A percentile compares a stretch with the other conserved stretches of the same genome.
Conservation (phyloP, 768 basidiomycete species). For the Pulveroboletus sp. region DNA sequence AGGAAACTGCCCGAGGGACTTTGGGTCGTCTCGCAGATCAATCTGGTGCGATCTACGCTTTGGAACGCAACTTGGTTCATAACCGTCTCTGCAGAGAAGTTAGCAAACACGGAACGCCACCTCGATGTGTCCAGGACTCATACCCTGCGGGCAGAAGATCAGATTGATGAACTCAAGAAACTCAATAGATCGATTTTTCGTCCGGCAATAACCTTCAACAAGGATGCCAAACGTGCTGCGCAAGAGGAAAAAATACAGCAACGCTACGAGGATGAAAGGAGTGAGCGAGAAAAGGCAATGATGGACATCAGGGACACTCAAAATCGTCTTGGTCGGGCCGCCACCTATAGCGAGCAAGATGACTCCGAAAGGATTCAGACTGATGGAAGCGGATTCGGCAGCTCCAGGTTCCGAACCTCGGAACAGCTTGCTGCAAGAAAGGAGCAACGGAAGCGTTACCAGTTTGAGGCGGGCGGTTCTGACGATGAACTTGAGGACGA, state of each 20-base stretch:
- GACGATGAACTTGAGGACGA: conserved; percentile 97
- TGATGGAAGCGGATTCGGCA: conserved; percentile 35
- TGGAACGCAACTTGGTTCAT: not conserved
- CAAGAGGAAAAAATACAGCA: conserved; percentile 80
- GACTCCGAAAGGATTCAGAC: conserved; percentile 41
- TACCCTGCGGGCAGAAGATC: conserved; percentile 86
- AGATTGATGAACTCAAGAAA: conserved; percentile 89
- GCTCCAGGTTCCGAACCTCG: conserved; percentile 42
- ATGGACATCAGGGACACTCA: conserved; percentile 85
- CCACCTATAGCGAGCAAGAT: conserved; percentile 53
- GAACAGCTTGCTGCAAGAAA: conserved; percentile 55
- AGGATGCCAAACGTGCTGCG: conserved; percentile 83
- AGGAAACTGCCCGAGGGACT: conserved; percentile 90
- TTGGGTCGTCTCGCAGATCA: conserved; percentile 83
- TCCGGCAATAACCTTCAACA: conserved; percentile 90
- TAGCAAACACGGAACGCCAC: conserved; percentile 94
- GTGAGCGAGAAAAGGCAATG: conserved; percentile 82
- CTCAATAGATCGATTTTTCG: conserved; percentile 95
- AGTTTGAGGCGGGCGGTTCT: conserved; percentile 86
- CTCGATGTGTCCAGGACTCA: conserved; percentile 90
- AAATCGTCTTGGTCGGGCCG: conserved; percentile 75
- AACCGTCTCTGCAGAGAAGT: conserved; percentile 50
- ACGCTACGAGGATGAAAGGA: conserved; percentile 85
- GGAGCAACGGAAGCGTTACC: conserved; percentile 78
- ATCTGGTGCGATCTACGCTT: conserved; percentile 61